Evolutionary conservation across 345 rosid genomes (phyloP), one percentile per base, ranked within the genome.

Genomic region (Microthlaspi erraticum): DNA sequence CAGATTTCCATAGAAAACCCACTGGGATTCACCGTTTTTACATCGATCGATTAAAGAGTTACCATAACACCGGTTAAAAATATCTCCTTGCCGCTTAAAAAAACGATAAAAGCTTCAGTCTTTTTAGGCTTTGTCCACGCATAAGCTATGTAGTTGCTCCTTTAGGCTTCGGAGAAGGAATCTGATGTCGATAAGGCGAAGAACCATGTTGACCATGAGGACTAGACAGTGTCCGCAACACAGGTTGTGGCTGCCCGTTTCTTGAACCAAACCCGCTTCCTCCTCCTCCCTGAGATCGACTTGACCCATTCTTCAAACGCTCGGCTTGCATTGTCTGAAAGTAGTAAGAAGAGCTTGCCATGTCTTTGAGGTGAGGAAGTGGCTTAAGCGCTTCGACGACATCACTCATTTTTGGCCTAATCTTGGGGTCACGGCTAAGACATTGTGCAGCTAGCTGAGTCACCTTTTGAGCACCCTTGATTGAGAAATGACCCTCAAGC

Each of bases 401-500:
- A 66, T 85, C 89, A 44, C 96, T 89, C 96, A 89, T 89, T 52
- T 83, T 80, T 6, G 96, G 96, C 66, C 96, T 83, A 19, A 88
- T 81, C 83, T 89, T 89, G 10, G 96, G 91, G 80, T 89, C 91
- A 41, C 91, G 85, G 83, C 83, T 84, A 23, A 89, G 88, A 81
- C 93, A 89, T 44, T 85, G 91, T 64, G 88, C 86, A 62, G 96
- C 93, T 45, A 89, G 79, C 64, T 85, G 91, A 42, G 85, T 87
- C 62, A 88, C 96, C 77, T 87, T 87, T 75, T 87, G 91, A 11
- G 91, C 90, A 38, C 91, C 93, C 78, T 85, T 89, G 68, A 87
- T 79, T 0, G 96, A 87, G 54, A 89, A 89, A 69, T 89, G 93
- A 2, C 92, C 91, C 63, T 87, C 93, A 10, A 89, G 91, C 63